These are phyloP conservation scores for Phytophthora boehmeriae DNA, from an alignment of 352 stramenopile genomes.

Conservation along the genomic window DNA sequence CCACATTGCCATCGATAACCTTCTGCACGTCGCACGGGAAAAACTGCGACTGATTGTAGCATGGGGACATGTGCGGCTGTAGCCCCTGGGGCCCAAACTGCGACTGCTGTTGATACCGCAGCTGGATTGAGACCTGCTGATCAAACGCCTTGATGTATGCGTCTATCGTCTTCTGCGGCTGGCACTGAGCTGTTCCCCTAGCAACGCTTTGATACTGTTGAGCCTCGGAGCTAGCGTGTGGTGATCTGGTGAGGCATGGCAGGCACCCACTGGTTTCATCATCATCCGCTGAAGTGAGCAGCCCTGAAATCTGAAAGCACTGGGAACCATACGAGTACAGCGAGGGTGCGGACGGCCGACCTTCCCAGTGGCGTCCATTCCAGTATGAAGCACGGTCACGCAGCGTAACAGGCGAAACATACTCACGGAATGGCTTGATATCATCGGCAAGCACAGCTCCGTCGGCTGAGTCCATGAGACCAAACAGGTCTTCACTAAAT, in stretches of 20 bases:
- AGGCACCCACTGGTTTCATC: constrained; percentile 52
- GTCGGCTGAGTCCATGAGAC: constrained; percentile 42
- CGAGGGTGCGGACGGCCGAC: constrained; percentile 57
- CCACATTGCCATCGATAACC: constrained; percentile 66
- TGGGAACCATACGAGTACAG: constrained; percentile 78
- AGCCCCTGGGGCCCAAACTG: constrained; percentile 61
- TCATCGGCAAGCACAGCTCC: constrained; percentile 30
- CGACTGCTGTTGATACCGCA: constrained; percentile 79
- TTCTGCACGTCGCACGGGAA: constrained; percentile 85
- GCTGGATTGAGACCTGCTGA: constrained; percentile 78
- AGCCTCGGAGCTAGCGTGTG: constrained; percentile 52
- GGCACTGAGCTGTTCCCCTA: constrained; percentile 44
- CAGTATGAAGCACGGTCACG: constrained; percentile 74
- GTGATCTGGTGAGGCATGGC: constrained; percentile 61
- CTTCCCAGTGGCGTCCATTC: constrained; percentile 85
- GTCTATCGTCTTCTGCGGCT: constrained; percentile 72
- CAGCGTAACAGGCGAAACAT: constrained; percentile 50
- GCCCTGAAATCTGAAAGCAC: constrained; percentile 57
- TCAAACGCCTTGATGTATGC: constrained; percentile 85
- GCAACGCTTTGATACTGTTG: constrained; percentile 48
- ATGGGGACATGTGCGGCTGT: constrained; percentile 80
- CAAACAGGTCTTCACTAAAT: constrained; percentile 77
- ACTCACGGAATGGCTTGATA: constrained; percentile 57
- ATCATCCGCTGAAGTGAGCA: constrained; percentile 12
- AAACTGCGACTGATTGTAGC: constrained; percentile 83